phyloP scores from a whole-genome alignment of 345 rosid species.

The Linum usitatissimum region DNA sequence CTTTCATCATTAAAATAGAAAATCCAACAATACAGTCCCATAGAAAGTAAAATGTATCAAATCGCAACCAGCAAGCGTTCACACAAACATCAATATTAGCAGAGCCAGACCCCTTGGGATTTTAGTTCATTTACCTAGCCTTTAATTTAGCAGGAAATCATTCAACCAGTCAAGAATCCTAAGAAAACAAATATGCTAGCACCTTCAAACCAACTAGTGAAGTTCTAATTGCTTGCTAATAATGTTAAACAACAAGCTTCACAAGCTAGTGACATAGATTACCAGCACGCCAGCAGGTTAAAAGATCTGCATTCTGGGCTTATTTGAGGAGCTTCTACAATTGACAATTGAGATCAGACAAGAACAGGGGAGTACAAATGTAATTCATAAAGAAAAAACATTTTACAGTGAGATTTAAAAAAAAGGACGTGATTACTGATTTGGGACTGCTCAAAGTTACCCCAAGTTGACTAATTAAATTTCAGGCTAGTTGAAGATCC shows the following conservation, averaged over 20 bases:
- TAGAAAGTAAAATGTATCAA: no score
- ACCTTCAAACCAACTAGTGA: not conserved
- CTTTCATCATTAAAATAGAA: not conserved
- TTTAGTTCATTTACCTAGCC: not conserved
- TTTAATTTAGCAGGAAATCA: not conserved
- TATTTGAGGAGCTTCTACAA: not conserved
- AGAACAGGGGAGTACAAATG: not conserved
- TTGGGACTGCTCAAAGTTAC: not conserved
- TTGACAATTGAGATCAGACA: not conserved
- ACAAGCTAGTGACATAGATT: not conserved
- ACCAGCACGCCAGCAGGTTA: not conserved
- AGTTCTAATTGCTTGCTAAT: not conserved
- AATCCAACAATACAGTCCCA: not conserved
- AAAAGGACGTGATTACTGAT: not conserved
- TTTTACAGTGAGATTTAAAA: not conserved
- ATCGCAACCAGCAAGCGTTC: not conserved
- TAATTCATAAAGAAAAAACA: not conserved
- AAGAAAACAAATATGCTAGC: not conserved
- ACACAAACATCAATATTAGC: not conserved
- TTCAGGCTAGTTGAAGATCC: not conserved
- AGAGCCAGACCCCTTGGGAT: not conserved
- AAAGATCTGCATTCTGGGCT: not conserved
- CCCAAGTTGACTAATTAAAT: not conserved
- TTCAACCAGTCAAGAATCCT: not conserved
- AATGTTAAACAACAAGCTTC: not conserved